Evolutionary conservation across 2,329 filamentous ascomycete species (phyloP).

Genomic region (Escovopsis sp.): DNA sequence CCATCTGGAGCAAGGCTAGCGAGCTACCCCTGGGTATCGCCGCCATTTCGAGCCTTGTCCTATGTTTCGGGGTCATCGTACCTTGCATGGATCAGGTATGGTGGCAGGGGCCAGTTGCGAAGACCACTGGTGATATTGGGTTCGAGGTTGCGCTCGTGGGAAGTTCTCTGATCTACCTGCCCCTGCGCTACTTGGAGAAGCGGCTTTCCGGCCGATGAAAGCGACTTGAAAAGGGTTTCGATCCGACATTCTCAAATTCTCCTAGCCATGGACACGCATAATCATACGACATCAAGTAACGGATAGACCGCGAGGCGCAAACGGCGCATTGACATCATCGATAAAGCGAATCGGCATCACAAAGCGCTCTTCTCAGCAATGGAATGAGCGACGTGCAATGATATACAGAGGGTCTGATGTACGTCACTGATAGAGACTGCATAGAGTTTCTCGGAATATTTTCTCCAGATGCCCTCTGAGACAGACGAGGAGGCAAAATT

Average conservation of each 20-base stretch:
- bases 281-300: not conserved
- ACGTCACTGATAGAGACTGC: too few relatives aligned
- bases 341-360: not conserved
- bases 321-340: not conserved
- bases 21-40: slow-evolving; percentile 32
- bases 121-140: slow-evolving; percentile 47
- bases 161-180: slow-evolving; percentile 31
- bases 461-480: too few relatives aligned
- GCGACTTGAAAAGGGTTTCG: not conserved
- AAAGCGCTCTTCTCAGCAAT: too few relatives aligned
- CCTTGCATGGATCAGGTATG: slow-evolving; percentile 47
- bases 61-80: slow-evolving; percentile 37
- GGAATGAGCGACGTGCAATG: too few relatives aligned
- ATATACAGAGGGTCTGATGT: too few relatives aligned
- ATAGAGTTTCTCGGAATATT: too few relatives aligned
- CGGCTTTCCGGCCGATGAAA: slow-evolving; percentile 9
- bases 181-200: slow-evolving; percentile 32
- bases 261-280: too few relatives aligned
- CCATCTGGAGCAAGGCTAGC: slow-evolving; percentile 31
- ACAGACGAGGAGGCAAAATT: too few relatives aligned
- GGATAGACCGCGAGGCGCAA: not conserved
- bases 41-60: slow-evolving; percentile 29
- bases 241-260: too few relatives aligned
- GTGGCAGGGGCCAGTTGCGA: slow-evolving; percentile 46
- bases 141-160: slow-evolving; percentile 48